Base-by-base conservation (phyloP, 352 stramenopile species). In the Phytophthora palmivora region DNA sequence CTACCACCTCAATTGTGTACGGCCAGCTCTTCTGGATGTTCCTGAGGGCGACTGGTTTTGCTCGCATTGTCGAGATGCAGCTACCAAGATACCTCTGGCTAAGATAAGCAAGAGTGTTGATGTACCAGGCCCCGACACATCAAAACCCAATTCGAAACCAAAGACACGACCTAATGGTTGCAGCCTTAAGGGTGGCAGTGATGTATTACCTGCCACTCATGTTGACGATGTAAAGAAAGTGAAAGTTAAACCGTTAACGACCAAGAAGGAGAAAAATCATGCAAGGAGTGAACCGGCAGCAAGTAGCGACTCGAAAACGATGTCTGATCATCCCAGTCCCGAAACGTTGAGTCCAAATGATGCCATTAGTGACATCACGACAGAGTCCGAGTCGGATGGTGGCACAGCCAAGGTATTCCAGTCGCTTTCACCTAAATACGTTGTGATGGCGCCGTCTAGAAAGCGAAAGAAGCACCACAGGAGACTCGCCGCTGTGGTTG, bases 21-120 rank as follows among this genome's bases (percentile, higher is more conserved):
- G 72, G 9, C 84, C 81, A 52, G 78, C 81, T 54, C 80, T 92
- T 45, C 64, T 83, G 33, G 78, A 87, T 46, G 63, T 92, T 28
- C 84, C 84, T 16, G 79, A 74, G 39, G 84, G 76, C 42, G 81
- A 92, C 56, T 92, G 84, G 84, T 91, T 89, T 54, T 92, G 84
- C 44, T 42, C 46, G 16, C 45, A 73, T 42, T 92, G 83, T 57
- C 63, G 68, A 16, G 61, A 66, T 42, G 48, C 24, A 18, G 22
- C 28, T 36, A 11, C 33, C 6, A 53, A 39, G 6, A 16, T 16
- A 15, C 9, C 22, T 5, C 8, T 48, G 24, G 39, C 28, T 14
- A 45, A 36, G 32, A 42, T 26, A 12, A 19, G 45, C 18, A 57
- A 63, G 22, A 56, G 28, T 22, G 24, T 41, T 18, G 63, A 33